Conservation (phyloP, 1,284 basidiomycete genomes). For the Cutaneotrichosporon cyanovorans region DNA sequence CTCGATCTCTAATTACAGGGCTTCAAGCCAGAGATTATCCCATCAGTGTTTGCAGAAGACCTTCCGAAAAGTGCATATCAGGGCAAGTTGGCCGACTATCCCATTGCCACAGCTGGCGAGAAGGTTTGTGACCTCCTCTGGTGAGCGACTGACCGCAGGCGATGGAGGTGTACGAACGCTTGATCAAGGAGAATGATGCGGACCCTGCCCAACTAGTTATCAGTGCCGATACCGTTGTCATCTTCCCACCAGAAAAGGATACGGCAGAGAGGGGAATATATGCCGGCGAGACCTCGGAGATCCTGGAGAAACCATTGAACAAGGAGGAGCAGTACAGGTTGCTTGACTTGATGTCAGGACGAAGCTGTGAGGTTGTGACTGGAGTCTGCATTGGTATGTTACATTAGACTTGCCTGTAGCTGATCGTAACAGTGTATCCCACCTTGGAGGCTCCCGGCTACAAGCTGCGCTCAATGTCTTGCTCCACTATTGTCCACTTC, state of each 20-base stretch:
- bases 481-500: conserved; percentile 73
- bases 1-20: conserved; percentile 53
- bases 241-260: conserved; percentile 68
- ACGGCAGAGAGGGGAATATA: conserved; percentile 31
- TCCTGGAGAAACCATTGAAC: conserved; percentile 74
- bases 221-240: conserved; percentile 82
- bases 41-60: conserved; percentile 81
- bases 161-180: conserved; percentile 79
- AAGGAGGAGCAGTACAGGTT: conserved; percentile 62
- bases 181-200: conserved; percentile 65
- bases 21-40: conserved; percentile 73
- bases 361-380: conserved; percentile 82
- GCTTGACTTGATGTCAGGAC: conserved; percentile 64
- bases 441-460: conserved; percentile 78
- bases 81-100: conserved; percentile 78
- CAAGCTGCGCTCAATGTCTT: conserved; percentile 74
- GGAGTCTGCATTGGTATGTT: conserved; percentile 71
- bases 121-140: conserved; percentile 51
- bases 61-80: conserved; percentile 60
- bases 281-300: conserved; percentile 35
- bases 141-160: conserved; percentile 47
- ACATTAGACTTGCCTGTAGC: conserved; percentile 2
- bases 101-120: conserved; percentile 82
- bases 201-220: conserved; percentile 91
- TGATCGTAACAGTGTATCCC: conserved; percentile 59